Evolutionary conservation across 345 rosid genomes (phyloP), one percentile per base, ranked within the genome.

Genomic region (Arabidopsis suecica): DNA sequence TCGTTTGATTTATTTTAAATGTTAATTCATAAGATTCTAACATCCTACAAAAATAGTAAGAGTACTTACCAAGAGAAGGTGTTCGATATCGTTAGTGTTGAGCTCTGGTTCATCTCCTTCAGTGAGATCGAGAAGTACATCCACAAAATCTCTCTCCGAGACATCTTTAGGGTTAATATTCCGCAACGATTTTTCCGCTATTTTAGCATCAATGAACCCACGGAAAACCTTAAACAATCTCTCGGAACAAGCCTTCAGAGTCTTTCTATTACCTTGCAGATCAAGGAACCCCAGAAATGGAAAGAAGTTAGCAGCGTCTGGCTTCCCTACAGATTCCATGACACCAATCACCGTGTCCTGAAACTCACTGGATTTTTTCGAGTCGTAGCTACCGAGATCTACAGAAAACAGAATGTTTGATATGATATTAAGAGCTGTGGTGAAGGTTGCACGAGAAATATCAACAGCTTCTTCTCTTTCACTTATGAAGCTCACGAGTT

Each of bases 301-400:
- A 44, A 85, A 88, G 60, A 33, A 86, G 53, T 88, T 86, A 1
- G 79, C 73, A 48, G 73, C 5, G 25, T 86, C 85, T 5, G 82
- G 84, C 34, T 76, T 81, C 33, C 89, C 93, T 0, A 51, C 56
- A 41, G 75, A 81, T 16, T 63, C 79, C 88, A 82, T 65, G 38
- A 84, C 51, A 14, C 70, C 50, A 74, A 40, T 50, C 9, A 81
- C 80, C 2, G 40, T 18, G 71, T 79, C 76, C 67, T 72, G 83
- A 72, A 87, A 83, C 50, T 14, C 79, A 33, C 7, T 58, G 2
- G 63, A 37, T 4, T 20, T 11, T 4, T 60, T 50, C 1, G 81
- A 66, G 18, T 65, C 72, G 13, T 72, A 67, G 71, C 78, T 72
- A 36, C 68, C 79, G 30, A 88, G 56, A 78, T 88, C 86, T 4